Conservation (phyloP, 1,139 yeast genomes). For the Diutina siamensis region DNA sequence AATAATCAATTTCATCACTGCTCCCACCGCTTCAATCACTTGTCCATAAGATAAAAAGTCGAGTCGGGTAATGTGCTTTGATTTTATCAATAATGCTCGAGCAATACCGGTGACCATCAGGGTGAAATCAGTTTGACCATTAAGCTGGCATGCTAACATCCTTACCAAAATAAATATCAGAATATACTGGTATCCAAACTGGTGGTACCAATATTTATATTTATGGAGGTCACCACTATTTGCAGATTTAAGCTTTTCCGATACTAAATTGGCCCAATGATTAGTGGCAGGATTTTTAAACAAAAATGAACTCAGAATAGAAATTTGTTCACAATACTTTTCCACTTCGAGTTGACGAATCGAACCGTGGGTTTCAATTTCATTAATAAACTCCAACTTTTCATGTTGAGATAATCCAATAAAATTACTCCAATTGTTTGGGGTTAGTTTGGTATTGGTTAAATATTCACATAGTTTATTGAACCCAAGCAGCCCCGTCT, state of each 20-base stretch:
- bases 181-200: background rate
- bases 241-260: background rate
- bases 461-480: background rate
- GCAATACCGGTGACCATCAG: background rate
- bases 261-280: background rate
- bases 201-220: background rate
- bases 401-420: background rate
- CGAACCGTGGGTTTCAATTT: background rate
- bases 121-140: background rate
- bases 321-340: background rate
- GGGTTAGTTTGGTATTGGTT: background rate
- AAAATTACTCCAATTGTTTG: background rate
- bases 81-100: background rate
- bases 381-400: background rate
- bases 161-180: background rate
- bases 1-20: background rate
- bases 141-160: background rate
- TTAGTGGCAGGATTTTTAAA: background rate
- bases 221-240: no score
- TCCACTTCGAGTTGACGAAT: slow-evolving; percentile 2
- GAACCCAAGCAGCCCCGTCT: background rate
- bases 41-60: background rate
- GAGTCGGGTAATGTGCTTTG: background rate
- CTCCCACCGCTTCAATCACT: background rate
- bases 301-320: background rate